Evolutionary conservation across 2,329 filamentous ascomycete genomes (phyloP), one percentile per base, ranked within the genome.

Genomic region (Taxawa tesnikishii): DNA sequence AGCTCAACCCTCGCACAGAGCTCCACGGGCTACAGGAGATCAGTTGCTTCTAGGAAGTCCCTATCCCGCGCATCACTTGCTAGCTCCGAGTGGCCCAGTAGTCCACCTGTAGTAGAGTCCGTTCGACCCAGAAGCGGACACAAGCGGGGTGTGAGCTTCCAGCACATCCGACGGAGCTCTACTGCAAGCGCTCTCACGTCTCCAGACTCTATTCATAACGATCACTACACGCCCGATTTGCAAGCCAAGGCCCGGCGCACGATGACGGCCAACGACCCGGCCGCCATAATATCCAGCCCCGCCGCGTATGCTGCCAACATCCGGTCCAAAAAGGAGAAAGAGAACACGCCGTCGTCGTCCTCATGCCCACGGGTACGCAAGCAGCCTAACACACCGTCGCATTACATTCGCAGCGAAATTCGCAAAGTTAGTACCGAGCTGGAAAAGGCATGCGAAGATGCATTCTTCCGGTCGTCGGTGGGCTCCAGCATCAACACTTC

Each of bases 401-500:
- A 68, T 24, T 61, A 64, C 29, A 78, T 75, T 56, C 77, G 73
- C 44, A 83, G 85, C 37, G 87, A 94, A 50, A 71, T 90, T 33
- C 70, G 83, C 5, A 79, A 88, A 45, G 79, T 92, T 36, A 93
- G 84, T 44, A 74, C 73, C 45, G 84, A 84, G 46, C 76, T 94
- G 39, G 83, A 84, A 30, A 83, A 84, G 54, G 83, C 90, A 37
- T 92, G 87, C 48, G 87, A 96, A 48, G 83, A 90, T 47, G 87
- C 87, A 1, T 94, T 96, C 61, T 87, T 83, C 49, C 75, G 79
- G 44, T 68, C 61, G 33, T 78, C 67, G 1, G 55, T 68, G 14
- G 63, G 63, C 27, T 68, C 70, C 2, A 72, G 64, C 31, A 54
- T 64, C 1, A 37, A 38, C 6, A 39, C 40, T 3, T 24, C 36